Base-by-base conservation (phyloP, 495 filamentous ascomycete genomes). In the Penicillium alfredii region DNA sequence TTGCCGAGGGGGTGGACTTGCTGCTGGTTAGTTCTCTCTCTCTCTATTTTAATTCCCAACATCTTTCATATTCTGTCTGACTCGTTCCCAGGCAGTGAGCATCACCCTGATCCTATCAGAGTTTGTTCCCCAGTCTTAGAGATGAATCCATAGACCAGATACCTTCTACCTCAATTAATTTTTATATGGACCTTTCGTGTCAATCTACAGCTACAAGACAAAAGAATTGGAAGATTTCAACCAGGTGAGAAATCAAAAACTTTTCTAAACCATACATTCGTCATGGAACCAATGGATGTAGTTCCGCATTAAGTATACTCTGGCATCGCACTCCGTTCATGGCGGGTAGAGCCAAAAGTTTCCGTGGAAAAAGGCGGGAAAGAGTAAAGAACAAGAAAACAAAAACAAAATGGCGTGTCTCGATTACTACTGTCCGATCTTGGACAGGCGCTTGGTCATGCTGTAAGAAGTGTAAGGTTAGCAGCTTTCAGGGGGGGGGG, bases 381-480 rank as follows among this genome's bases (percentile, higher is more conserved):
- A 23, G 34, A 3, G 6, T n/a, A 22, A 48, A 39, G 23, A 32
- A 23, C 12, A 24, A 25, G 35, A 18, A n/a, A 35, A n/a, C 24
- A 29, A 40, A 36, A 11, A 23, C 24, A 21, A 33, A 14, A 16
- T 32, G 17, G 34, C 14, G 28, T 38, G 20, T 33, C 33, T 19
- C 22, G 39, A 25, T 36, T 45, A 56, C 5, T 42, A 44, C 49
- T 61, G 58, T 30, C n/a, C n/a, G n/a, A 63, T 47, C 44, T 58
- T 38, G 33, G 50, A 41, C 34, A 77, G 60, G 40, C 72, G 55
- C 57, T 74, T 72, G 50, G 71, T 72, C 74, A 78, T 78, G 53
- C 73, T 77, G 42, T 16, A 28, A 11, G 26, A 30, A 12, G 16
- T 4, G 8, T 35, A 13, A 9, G 26, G 15, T 17, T 22, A 1